Evolutionary conservation across 257 asterid species (phyloP), one percentile per base, ranked within the genome.

Genomic region (Solanum appendiculatum): DNA sequence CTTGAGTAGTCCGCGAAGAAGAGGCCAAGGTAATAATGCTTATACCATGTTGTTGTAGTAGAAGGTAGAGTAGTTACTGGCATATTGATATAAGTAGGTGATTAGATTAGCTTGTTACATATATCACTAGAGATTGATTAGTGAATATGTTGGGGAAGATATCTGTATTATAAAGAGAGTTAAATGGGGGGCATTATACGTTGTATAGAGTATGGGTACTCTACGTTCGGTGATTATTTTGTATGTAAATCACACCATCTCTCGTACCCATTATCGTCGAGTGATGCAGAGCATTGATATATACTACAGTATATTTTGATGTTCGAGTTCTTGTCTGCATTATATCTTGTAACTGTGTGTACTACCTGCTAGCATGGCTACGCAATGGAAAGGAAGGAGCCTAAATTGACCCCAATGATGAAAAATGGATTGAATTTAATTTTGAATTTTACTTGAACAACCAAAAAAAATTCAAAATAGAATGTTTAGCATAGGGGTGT

Each of bases 241-340:
- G 85, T 81, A 81, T 29, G 66, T 80, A 81, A 46, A 81, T 81
- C 85, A 81, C 85, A 81, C 68, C 68, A 81, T 81, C 85, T 81
- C 68, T 81, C 3, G 44, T 48, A 81, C 68, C 68, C 66, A 44
- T 80, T 80, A 68, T 68, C 36, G 39, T 44, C 1, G 42, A 80
- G 29, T 46, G 40, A 80, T 46, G 85, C 18, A 80, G 85, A 16
- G 42, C 29, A 80, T 46, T 20, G 66, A 18, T 46, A 29, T 29
- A 80, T 80, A 16, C 18, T 48, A 27, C 29, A 78, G 64, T 44
- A 27, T 78, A 46, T 44, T 44, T 46, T 78, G 56, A 78, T 23
- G 23, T 8, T 78, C 27, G 27, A 44, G 64, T 44, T 74, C 33
- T 37, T 2, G 7, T 44, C 40, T 46, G 9, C 64, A 48, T 46